phyloP scores from a whole-genome alignment of 2,329 filamentous ascomycete species.

The Alternaria novae-zelandiae region DNA sequence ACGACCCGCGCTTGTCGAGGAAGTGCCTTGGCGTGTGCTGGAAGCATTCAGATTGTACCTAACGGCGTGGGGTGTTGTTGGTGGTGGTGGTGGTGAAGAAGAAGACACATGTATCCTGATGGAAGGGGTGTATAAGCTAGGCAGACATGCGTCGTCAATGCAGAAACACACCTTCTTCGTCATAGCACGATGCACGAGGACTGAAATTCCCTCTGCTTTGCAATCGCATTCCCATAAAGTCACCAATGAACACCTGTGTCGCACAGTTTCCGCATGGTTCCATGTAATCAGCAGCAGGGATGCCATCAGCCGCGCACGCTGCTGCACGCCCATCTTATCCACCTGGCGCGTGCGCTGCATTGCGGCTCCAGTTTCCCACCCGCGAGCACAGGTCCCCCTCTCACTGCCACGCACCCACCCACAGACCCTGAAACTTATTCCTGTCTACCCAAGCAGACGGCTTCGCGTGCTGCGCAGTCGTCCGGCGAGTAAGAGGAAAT shows the following conservation, averaged over 20 bases:
- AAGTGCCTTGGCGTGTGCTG: not conserved
- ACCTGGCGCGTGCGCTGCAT: slow-evolving; percentile 14
- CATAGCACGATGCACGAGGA: not conserved
- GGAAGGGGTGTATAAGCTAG: slow-evolving; percentile 12
- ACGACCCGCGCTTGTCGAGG: slow-evolving; percentile 12
- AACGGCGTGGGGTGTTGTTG: slow-evolving; percentile 10
- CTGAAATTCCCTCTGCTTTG: not conserved
- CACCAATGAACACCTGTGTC: slow-evolving; percentile 1
- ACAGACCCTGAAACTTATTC: slow-evolving; percentile 38
- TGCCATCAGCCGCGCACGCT: slow-evolving; percentile 17
- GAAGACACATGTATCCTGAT: not conserved
- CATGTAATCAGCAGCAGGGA: slow-evolving; percentile 7
- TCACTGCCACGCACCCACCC: slow-evolving; percentile 30
- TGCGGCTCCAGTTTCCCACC: slow-evolving; percentile 33
- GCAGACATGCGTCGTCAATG: slow-evolving; percentile 1
- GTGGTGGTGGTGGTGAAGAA: slow-evolving; percentile 1
- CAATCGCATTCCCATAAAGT: not conserved
- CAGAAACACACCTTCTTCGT: slow-evolving; percentile 1
- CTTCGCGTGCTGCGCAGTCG: slow-evolving; percentile 17
- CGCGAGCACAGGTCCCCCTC: slow-evolving; percentile 3
- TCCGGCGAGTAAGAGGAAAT: slow-evolving; percentile 24
- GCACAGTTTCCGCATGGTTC: slow-evolving; percentile 7
- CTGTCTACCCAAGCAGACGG: slow-evolving; percentile 22
- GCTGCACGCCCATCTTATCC: not conserved
- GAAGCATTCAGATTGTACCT: not conserved